phyloP scores from a whole-genome alignment of 164 flowering plant species.

The Stephania cephalantha region DNA sequence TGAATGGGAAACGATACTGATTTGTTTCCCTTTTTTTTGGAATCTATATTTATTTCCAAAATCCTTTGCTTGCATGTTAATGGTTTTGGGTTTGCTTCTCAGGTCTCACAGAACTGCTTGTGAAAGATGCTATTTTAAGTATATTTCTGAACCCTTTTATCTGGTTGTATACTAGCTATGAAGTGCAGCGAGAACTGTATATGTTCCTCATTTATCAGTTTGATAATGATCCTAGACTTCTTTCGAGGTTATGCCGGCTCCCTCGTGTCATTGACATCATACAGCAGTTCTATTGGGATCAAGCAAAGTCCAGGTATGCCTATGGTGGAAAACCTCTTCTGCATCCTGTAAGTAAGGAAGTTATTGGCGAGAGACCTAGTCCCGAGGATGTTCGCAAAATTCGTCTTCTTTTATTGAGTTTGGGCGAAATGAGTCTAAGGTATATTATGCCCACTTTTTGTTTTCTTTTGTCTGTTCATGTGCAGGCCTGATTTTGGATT shows the following conservation, averaged over 20 bases:
- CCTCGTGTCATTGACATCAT: slow-evolving; percentile 81
- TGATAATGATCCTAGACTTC: slow-evolving; percentile 78
- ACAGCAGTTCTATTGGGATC: slow-evolving; percentile 76
- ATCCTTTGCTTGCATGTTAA: neutral
- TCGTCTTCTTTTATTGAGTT: slow-evolving; percentile 88
- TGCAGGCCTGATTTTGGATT: neutral
- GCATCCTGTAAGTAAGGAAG: slow-evolving; percentile 47
- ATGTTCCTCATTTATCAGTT: slow-evolving; percentile 91
- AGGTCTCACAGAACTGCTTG: slow-evolving; percentile 80
- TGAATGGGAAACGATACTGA: neutral
- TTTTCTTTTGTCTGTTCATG: neutral
- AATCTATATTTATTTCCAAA: neutral
- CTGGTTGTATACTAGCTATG: slow-evolving; percentile 73
- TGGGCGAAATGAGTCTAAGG: slow-evolving; percentile 99
- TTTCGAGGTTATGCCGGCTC: slow-evolving; percentile 61
- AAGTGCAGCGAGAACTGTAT: slow-evolving; percentile 87
- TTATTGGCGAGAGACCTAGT: slow-evolving; percentile 67
- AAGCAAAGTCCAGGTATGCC: slow-evolving; percentile 37
- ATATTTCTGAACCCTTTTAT: slow-evolving; percentile 84
- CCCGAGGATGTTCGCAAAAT: slow-evolving; percentile 82
- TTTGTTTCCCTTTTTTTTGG: neutral
- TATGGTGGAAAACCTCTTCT: slow-evolving; percentile 55
- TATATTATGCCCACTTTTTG: slow-evolving; percentile 12
- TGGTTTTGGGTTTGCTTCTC: neutral
- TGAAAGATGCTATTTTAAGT: slow-evolving; percentile 65